Percentiles rank a stretch among this genome's conserved stretches.
phyloP scores from a whole-genome alignment of 2,329 filamentous ascomycete species.

The Aschersonia sp. region DNA sequence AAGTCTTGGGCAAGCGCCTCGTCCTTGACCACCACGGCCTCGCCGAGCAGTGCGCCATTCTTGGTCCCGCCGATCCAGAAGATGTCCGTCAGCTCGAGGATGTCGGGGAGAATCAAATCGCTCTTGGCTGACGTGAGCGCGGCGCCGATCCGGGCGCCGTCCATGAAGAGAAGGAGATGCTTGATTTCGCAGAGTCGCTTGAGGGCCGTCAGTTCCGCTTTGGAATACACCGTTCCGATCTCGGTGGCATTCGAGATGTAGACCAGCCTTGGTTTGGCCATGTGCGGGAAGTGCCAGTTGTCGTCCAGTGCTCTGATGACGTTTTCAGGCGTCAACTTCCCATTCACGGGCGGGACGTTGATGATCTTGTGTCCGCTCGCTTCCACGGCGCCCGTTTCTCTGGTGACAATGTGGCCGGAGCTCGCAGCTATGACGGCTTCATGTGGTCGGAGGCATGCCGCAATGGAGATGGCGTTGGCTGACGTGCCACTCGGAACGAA shows the following conservation, averaged over 20 bases:
- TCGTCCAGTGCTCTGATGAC: conserved; percentile 27
- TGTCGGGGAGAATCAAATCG: conserved; percentile 26
- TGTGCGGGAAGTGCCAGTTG: conserved; percentile 36
- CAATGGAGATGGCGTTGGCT: conserved; percentile 36
- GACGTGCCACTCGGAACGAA: conserved; percentile 37
- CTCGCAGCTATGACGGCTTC: conserved; percentile 35
- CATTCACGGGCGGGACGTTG: conserved; percentile 26
- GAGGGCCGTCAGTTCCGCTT: conserved; percentile 24
- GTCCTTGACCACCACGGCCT: conserved; percentile 33
- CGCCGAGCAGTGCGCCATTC: conserved; percentile 32
- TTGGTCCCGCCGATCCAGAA: conserved; percentile 42
- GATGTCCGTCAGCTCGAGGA: conserved; percentile 32
- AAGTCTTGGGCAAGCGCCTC: conserved; percentile 26
- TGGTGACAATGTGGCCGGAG: conserved; percentile 31
- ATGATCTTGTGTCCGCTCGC: conserved; percentile 37
- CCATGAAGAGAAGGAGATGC: conserved; percentile 27
- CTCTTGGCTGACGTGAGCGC: conserved; percentile 27
- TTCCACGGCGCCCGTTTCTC: conserved; percentile 35
- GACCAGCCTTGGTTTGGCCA: conserved; percentile 33
- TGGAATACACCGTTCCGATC: conserved; percentile 31
- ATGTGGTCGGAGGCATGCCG: conserved; percentile 32
- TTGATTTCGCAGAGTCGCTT: conserved; percentile 26
- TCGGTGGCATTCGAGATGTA: conserved; percentile 38
- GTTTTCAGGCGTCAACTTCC: conserved; percentile 29
- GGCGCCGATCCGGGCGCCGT: conserved; percentile 29